Conservation (phyloP, 345 rosid species). For the Ceriops zippeliana region DNA sequence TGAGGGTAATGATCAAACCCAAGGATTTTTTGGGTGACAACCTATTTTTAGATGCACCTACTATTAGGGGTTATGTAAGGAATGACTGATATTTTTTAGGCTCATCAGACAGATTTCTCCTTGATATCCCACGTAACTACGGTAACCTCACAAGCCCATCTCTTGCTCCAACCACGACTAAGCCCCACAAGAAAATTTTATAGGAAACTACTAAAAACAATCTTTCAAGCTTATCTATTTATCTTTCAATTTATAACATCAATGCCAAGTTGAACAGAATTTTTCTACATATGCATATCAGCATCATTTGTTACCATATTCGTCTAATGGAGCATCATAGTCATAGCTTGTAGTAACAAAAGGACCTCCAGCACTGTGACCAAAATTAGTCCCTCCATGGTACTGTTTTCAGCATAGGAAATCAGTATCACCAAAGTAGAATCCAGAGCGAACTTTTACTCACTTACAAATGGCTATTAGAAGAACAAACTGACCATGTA, state of each 20-base stretch:
- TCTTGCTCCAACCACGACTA: too few species aligned
- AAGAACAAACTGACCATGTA: constrained; percentile 64
- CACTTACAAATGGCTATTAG: neutral
- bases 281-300: neutral
- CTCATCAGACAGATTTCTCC: too few species aligned
- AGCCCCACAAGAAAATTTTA: neutral
- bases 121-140: neutral
- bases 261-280: neutral
- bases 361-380: constrained; percentile 97
- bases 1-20: neutral
- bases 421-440: constrained; percentile 2
- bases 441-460: neutral
- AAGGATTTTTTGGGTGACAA: too few species aligned
- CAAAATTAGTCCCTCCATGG: constrained; percentile 99
- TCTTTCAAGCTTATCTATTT: constrained; percentile 1
- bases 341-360: constrained; percentile 97
- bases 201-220: neutral
- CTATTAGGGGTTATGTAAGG: too few species aligned
- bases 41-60: too few species aligned
- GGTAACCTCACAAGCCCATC: neutral
- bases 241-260: neutral
- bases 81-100: too few species aligned
- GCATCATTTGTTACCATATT: constrained; percentile 62
- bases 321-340: constrained; percentile 95
- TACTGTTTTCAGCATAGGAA: constrained; percentile 49